Base-by-base conservation (phyloP, 768 basidiomycete species). In the Pisolithus tinctorius region DNA sequence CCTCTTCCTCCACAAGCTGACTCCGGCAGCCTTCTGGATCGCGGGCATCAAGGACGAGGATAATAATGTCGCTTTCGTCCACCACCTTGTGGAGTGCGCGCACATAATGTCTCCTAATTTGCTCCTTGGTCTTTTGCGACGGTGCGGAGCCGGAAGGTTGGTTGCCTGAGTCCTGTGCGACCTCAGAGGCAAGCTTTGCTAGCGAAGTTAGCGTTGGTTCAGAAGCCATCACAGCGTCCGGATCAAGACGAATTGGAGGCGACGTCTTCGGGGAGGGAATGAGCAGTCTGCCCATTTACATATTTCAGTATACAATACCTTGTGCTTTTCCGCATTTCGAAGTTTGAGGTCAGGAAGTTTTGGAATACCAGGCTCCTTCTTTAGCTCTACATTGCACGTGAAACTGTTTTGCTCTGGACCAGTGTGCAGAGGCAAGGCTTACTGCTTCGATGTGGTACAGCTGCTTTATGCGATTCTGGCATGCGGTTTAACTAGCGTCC, bases 11-110 rank as follows among this genome's bases (percentile, higher is more conserved):
- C 4, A 98, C 93, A 37, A 95, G 76, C 47, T 86, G 76, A 68
- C 92, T 95, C 57, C 95, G 71, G 39, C 92, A 94, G 0, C 95
- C 94, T 52, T 95, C 88, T 2, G 96, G 95, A 72, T 98, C 95
- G 38, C 95, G 75, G 1, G 94, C 94, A 69, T 98, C 96, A 14
- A 98, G 75, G 0, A 92, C 89, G 34, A 88, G 84, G 42, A 98
- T 76, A 47, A 98, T 70, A 30, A 99, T 88, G 63, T 98, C 94
- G 56, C 88, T 86, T 61, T 93, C 78, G 56, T 96, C 93, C 53
- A 98, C 86, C 42, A 99, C 95, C 70, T 89, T 93, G 69, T 92
- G 84, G 23, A 98, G 69, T 1, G 86, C 77, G 37, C 87, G 82
- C 44, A 94, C 71, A 60, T 92, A 90, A 58, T 89, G 78, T 49